Evolutionary conservation across 2,329 filamentous ascomycete species (phyloP).

Genomic region (Trichoderma simmonsii): DNA sequence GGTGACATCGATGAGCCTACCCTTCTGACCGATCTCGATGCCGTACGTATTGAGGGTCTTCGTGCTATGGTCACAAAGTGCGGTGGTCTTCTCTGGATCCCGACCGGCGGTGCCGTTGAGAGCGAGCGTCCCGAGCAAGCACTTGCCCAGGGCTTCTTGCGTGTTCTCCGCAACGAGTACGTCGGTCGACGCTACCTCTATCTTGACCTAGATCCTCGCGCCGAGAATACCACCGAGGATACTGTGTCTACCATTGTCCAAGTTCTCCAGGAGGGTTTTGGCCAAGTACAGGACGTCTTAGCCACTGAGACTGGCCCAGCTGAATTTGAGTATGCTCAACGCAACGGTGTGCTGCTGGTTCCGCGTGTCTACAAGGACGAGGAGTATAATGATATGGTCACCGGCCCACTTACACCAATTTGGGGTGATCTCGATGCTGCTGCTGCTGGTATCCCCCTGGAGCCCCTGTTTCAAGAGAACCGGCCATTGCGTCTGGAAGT

Average conservation of each 20-base stretch:
- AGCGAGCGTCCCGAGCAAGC: background rate
- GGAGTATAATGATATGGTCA: background rate
- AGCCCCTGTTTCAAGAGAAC: background rate
- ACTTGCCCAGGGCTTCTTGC: background rate
- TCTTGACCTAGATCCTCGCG: background rate
- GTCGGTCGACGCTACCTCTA: background rate
- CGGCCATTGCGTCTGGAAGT: background rate
- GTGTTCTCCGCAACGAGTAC: background rate
- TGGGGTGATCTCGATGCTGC: background rate
- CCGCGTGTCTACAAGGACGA: background rate
- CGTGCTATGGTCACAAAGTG: background rate
- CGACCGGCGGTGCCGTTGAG: background rate
- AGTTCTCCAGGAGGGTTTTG: background rate
- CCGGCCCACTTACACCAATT: background rate
- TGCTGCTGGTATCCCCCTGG: background rate
- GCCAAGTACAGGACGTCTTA: background rate
- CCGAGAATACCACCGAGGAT: background rate
- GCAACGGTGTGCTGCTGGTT: background rate
- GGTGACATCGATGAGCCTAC: background rate
- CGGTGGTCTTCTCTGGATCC: background rate
- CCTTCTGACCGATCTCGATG: background rate
- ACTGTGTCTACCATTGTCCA: background rate
- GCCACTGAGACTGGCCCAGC: background rate
- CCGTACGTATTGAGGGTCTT: background rate
- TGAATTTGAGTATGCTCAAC: background rate